Percentiles rank a stretch among this genome's conserved stretches.
Evolutionary conservation across 495 filamentous ascomycete species (phyloP).

Genomic region (Jackrogersella multiformis): DNA sequence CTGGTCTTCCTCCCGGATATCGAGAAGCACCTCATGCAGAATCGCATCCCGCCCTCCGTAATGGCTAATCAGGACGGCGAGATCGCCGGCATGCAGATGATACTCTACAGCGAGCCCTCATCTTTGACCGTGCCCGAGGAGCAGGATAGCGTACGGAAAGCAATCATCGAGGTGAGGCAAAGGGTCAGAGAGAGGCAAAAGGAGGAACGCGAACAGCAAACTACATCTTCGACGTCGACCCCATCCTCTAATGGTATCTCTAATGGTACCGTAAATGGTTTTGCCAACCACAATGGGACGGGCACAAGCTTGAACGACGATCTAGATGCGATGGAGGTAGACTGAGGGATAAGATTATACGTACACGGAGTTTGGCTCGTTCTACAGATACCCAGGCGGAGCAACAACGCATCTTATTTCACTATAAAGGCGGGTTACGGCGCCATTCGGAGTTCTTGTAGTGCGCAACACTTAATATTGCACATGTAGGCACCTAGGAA

Average conservation of each 20-base stretch:
- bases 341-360: constrained; percentile 49
- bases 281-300: constrained; percentile 2
- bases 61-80: constrained; percentile 61
- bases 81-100: constrained; percentile 69
- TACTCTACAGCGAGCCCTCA: constrained; percentile 81
- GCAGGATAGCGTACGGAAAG: constrained; percentile 82
- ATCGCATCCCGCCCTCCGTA: constrained; percentile 73
- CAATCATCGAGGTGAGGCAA: constrained; percentile 82
- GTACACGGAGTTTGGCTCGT: constrained; percentile 34
- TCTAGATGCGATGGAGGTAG: constrained; percentile 78
- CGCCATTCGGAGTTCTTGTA: constrained; percentile 39
- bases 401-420: constrained; percentile 22
- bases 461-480: no score
- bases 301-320: constrained; percentile 47
- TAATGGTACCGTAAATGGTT: constrained; percentile 15
- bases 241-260: neutral
- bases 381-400: constrained; percentile 38
- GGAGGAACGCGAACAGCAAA: constrained; percentile 27
- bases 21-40: constrained; percentile 71
- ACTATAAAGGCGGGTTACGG: constrained; percentile 17
- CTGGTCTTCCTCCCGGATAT: constrained; percentile 86
- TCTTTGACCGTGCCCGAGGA: constrained; percentile 80
- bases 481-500: no score
- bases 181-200: constrained; percentile 64
- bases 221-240: neutral